Evolutionary conservation across 1,284 basidiomycete genomes (phyloP).

Genomic region (Papiliotrema laurentii): DNA sequence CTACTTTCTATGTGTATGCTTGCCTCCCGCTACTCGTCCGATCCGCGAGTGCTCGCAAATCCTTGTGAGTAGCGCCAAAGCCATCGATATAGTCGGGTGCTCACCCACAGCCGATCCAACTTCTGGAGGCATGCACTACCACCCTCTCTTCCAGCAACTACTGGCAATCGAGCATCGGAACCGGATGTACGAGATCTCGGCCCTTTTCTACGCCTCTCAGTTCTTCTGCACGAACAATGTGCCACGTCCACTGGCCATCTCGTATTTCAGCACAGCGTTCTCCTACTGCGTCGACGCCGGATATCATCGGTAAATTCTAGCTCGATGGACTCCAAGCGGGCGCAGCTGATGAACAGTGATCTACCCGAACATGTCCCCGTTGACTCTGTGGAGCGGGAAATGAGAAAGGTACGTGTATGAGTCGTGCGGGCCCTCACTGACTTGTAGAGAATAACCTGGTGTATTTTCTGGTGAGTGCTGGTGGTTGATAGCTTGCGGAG

Average conservation of each 20-base stretch:
- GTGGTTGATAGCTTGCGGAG: background rate
- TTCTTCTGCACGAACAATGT: constrained; percentile 5
- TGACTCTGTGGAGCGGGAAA: constrained; percentile 1
- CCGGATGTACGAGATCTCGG: constrained; percentile 2
- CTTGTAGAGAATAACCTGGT: constrained; percentile 1
- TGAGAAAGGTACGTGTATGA: background rate
- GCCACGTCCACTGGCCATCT: constrained; percentile 1
- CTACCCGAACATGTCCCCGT: constrained; percentile 1
- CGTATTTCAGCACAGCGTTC: constrained; percentile 4
- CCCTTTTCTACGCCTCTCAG: constrained; percentile 2
- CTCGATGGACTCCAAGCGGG: too few relatives aligned
- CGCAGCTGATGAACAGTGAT: background rate
- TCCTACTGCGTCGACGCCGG: constrained; percentile 4
- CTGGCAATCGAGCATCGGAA: constrained; percentile 2
- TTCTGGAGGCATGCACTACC: constrained; percentile 2
- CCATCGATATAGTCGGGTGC: background rate
- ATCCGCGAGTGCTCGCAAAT: constrained; percentile 1
- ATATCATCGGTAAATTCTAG: constrained; percentile 1
- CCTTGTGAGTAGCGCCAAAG: background rate
- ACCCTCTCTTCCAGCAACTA: constrained; percentile 1
- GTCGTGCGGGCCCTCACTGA: background rate
- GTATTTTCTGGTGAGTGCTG: background rate
- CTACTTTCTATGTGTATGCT: constrained; percentile 3
- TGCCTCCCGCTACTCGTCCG: constrained; percentile 1
- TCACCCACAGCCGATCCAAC: constrained; percentile 1